phyloP scores from a whole-genome alignment of 805 yeast genomes.

The Lipomyces starkeyi region DNA sequence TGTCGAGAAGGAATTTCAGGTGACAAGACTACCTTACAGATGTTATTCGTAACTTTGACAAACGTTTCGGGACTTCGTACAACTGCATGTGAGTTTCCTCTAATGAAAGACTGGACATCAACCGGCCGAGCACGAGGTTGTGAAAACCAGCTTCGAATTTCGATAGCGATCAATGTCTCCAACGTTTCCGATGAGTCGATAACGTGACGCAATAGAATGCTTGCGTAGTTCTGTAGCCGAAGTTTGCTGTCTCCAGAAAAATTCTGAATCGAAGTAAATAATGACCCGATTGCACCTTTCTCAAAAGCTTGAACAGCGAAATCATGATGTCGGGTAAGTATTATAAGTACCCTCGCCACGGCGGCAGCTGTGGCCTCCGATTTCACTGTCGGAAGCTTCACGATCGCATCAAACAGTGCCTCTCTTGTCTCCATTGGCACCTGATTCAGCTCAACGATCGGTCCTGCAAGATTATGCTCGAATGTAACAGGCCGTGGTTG shows the following conservation, averaged over 20 bases:
- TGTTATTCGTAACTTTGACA: constrained; percentile 49
- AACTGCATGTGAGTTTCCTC: constrained; percentile 36
- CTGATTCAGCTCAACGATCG: constrained; percentile 29
- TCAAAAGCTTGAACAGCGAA: constrained; percentile 52
- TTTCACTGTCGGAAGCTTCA: constrained; percentile 51
- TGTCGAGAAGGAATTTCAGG: constrained; percentile 19
- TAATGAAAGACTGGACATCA: constrained; percentile 48
- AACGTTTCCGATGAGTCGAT: constrained; percentile 64
- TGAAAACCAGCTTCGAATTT: constrained; percentile 54
- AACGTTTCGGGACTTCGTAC: constrained; percentile 58
- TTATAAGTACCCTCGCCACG: constrained; percentile 59
- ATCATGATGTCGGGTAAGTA: constrained; percentile 56
- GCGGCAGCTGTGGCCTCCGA: constrained; percentile 58
- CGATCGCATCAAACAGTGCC: constrained; percentile 53
- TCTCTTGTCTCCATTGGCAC: constrained; percentile 42
- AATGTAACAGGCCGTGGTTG: constrained; percentile 47
- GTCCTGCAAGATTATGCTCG: constrained; percentile 32
- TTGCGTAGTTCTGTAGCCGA: constrained; percentile 55
- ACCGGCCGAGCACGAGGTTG: constrained; percentile 39
- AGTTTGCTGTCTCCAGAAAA: constrained; percentile 48
- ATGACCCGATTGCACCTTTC: constrained; percentile 55
- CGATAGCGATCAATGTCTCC: constrained; percentile 56
- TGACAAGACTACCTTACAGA: constrained; percentile 37
- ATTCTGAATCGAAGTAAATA: constrained; percentile 53
- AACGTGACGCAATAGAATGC: constrained; percentile 67